A percentile compares a stretch with the other conserved stretches of the same genome.
phyloP scores from a whole-genome alignment of 148 eudicot species.

The Camellia lanceoleosa region DNA sequence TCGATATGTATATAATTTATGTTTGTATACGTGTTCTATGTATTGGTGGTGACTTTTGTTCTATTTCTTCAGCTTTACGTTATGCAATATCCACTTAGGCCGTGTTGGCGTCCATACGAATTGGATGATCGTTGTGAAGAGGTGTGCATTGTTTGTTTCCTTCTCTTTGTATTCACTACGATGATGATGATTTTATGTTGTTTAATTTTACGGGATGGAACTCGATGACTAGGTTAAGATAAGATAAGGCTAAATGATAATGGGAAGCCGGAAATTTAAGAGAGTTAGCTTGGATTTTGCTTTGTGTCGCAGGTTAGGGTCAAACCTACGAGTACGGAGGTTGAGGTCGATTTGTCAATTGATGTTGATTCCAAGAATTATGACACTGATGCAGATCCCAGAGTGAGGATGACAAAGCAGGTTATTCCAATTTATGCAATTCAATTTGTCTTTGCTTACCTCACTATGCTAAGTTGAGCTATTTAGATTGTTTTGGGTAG shows the following conservation, averaged over 20 bases:
- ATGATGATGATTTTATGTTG: background rate
- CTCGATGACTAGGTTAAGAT: background rate
- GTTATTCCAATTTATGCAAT: constrained; percentile 27
- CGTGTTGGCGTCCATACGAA: constrained; percentile 88
- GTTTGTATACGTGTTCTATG: background rate
- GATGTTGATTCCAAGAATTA: constrained; percentile 56
- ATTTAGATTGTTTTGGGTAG: background rate
- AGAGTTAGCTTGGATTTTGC: background rate
- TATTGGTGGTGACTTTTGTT: constrained; percentile 32
- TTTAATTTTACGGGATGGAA: background rate
- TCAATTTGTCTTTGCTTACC: background rate
- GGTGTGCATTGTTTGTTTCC: constrained; percentile 35
- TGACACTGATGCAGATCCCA: constrained; percentile 26
- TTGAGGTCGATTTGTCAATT: constrained; percentile 71
- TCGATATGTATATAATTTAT: background rate
- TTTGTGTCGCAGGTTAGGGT: constrained; percentile 59
- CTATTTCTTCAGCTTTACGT: constrained; percentile 55
- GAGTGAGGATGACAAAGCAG: constrained; percentile 48
- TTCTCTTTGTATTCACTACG: background rate
- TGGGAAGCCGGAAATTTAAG: no score
- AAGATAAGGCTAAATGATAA: no score
- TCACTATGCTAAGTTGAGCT: background rate
- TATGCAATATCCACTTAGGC: constrained; percentile 80
- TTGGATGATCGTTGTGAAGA: constrained; percentile 67
- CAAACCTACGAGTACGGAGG: constrained; percentile 49